These are phyloP conservation scores for Trypanosoma lewisi DNA, from an alignment of 208 protist species.

Conservation along the genomic window DNA sequence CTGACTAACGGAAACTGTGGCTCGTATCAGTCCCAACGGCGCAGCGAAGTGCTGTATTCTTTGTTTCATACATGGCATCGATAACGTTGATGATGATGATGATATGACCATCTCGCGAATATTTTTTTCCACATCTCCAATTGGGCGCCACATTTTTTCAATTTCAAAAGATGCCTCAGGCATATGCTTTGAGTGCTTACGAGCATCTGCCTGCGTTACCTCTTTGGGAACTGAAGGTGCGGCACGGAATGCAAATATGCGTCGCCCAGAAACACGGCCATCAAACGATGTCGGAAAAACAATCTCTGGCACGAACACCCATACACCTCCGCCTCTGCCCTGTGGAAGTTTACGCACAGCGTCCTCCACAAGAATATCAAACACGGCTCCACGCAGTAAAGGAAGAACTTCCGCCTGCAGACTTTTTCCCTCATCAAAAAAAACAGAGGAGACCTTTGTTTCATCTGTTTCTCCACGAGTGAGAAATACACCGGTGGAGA, in stretches of 20 bases:
- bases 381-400: slow-evolving; percentile 12
- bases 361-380: slow-evolving; percentile 22
- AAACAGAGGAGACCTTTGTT: slow-evolving; percentile 14
- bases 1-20: slow-evolving; percentile 43
- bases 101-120: neutral
- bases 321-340: slow-evolving; percentile 11
- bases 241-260: slow-evolving; percentile 23
- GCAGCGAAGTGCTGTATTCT: slow-evolving; percentile 17
- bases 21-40: slow-evolving; percentile 45
- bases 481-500: slow-evolving; percentile 35
- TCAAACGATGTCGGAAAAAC: neutral
- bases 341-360: slow-evolving; percentile 1
- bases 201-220: neutral
- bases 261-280: slow-evolving; percentile 8
- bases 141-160: slow-evolving; percentile 9
- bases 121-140: slow-evolving; percentile 26
- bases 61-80: neutral
- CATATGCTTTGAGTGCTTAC: neutral
- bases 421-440: neutral
- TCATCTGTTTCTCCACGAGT: slow-evolving; percentile 28
- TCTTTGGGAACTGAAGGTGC: neutral
- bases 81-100: neutral
- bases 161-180: slow-evolving; percentile 9
- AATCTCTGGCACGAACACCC: slow-evolving; percentile 30
- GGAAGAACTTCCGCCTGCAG: slow-evolving; percentile 5